Conservation (phyloP, 1,284 basidiomycete genomes). For the Takashimella tepidaria region DNA sequence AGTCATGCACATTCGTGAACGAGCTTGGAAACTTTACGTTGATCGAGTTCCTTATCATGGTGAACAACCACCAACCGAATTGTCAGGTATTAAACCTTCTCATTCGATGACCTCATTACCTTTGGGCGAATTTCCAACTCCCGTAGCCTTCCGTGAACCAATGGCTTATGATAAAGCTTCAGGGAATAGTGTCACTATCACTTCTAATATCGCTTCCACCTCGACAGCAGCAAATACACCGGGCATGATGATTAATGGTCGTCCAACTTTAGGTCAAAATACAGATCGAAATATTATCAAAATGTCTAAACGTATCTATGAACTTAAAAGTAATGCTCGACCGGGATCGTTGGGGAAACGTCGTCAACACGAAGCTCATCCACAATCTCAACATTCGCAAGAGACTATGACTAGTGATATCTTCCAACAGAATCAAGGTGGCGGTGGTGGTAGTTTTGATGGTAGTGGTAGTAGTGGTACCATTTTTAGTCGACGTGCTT, state of each 20-base stretch:
- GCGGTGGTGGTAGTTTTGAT: no score
- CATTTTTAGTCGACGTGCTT: constrained; percentile 2
- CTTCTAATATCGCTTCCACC: constrained; percentile 83
- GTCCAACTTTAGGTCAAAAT: constrained; percentile 25
- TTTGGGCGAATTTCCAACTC: not conserved
- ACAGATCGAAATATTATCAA: constrained; percentile 44
- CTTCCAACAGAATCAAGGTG: no score
- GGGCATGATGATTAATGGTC: constrained; percentile 19
- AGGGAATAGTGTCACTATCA: constrained; percentile 89
- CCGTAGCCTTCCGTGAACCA: constrained; percentile 25
- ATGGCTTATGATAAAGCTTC: constrained; percentile 69
- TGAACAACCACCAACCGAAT: constrained; percentile 28
- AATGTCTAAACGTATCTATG: constrained; percentile 47
- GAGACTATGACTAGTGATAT: not conserved
- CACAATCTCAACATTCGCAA: not conserved
- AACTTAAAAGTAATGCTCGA: constrained; percentile 44
- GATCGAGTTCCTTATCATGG: constrained; percentile 31
- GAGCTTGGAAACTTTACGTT: constrained; percentile 39
- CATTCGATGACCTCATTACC: constrained; percentile 15
- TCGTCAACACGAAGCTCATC: not conserved
- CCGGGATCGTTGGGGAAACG: not conserved
- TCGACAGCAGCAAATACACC: constrained; percentile 51
- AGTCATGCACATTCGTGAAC: constrained; percentile 32
- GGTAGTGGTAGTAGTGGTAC: not conserved
- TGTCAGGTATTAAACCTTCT: constrained; percentile 26